Conservation (phyloP, 129 eudicot species). For the Apium graveolens region DNA sequence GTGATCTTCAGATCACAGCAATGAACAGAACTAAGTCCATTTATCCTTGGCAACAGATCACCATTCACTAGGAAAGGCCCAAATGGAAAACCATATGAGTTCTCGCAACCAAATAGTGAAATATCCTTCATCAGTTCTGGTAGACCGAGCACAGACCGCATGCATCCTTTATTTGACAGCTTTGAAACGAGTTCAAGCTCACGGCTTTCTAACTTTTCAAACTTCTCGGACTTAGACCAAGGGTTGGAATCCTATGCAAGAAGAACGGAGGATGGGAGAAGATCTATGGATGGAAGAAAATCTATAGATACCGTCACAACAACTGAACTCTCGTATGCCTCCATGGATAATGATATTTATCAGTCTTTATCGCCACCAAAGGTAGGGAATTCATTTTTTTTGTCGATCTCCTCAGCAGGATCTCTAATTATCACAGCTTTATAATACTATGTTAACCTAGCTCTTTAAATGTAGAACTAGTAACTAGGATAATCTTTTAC, state of each 20-base stretch:
- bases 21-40: not conserved
- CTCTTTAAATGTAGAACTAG: not conserved
- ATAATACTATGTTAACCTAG: not conserved
- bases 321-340: constrained; percentile 27
- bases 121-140: constrained; percentile 59
- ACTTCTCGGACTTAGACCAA: constrained; percentile 44
- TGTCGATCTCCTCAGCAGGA: not conserved
- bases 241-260: constrained; percentile 28
- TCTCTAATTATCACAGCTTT: not conserved
- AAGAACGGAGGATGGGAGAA: constrained; percentile 13
- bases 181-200: constrained; percentile 20
- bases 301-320: constrained; percentile 39
- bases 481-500: not conserved
- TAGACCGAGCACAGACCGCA: constrained; percentile 54
- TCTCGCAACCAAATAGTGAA: constrained; percentile 44
- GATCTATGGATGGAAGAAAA: constrained; percentile 26
- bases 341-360: constrained; percentile 30
- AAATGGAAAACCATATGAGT: constrained; percentile 58
- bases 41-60: constrained; percentile 43
- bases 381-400: constrained; percentile 25
- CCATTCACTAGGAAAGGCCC: constrained; percentile 57
- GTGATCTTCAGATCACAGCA: not conserved
- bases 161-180: constrained; percentile 44
- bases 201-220: constrained; percentile 8
- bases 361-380: constrained; percentile 25